Conservation (phyloP, 805 yeast species). For the Wickerhamiella kazuoi region DNA sequence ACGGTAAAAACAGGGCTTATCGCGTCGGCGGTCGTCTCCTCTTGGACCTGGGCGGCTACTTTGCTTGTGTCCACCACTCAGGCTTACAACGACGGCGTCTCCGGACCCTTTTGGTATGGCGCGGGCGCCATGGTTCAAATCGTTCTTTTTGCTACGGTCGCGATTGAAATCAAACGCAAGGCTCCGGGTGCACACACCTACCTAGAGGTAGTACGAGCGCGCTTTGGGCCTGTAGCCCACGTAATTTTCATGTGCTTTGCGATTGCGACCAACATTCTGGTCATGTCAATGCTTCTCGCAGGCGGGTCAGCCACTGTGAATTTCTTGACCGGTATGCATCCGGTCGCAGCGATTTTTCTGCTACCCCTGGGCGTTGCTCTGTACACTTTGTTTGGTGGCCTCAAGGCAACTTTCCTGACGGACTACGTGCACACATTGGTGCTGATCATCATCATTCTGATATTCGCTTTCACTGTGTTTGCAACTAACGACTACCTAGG, state of each 20-base stretch:
- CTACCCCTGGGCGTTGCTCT: constrained; percentile 65
- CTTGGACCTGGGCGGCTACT: constrained; percentile 92
- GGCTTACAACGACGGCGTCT: constrained; percentile 59
- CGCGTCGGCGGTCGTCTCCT: constrained; percentile 77
- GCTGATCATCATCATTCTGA: constrained; percentile 54
- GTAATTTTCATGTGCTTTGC: constrained; percentile 49
- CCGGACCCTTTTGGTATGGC: constrained; percentile 73
- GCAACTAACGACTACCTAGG: constrained; percentile 59
- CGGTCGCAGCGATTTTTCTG: constrained; percentile 65
- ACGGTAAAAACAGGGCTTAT: constrained; percentile 70
- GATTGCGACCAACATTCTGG: constrained; percentile 70
- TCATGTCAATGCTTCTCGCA: constrained; percentile 79
- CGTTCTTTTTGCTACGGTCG: constrained; percentile 67
- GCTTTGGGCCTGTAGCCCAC: constrained; percentile 71
- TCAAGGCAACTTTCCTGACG: constrained; percentile 65
- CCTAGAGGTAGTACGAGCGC: constrained; percentile 60
- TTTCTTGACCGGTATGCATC: constrained; percentile 67
- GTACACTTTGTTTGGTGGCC: constrained; percentile 66
- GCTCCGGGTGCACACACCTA: constrained; percentile 91
- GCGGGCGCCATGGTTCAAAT: constrained; percentile 86
- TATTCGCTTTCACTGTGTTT: constrained; percentile 66
- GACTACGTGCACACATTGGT: constrained; percentile 72
- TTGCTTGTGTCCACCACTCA: constrained; percentile 58
- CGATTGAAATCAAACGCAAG: constrained; percentile 71
- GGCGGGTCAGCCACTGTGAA: constrained; percentile 77